Evolutionary conservation across 176 grass and related monocot genomes (phyloP).

Genomic region (Triticum dicoccoides): DNA sequence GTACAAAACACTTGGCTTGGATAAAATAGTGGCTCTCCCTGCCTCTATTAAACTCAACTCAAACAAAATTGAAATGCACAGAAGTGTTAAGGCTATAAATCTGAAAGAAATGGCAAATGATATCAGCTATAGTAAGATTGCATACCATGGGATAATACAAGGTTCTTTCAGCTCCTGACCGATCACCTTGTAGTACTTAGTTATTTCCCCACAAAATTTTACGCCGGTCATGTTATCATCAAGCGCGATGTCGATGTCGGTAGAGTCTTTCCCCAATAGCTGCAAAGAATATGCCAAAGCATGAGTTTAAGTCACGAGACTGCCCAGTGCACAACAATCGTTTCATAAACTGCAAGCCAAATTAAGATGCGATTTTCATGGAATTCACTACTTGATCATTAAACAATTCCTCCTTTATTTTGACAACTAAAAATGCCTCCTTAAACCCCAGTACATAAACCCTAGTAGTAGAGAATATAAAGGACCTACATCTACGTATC

Average conservation of each 20-base stretch:
- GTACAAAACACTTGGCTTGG: background rate
- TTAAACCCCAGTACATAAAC: too few relatives aligned
- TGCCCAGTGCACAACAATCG: background rate
- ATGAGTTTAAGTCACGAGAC: background rate
- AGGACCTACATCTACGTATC: background rate
- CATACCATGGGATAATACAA: constrained; percentile 86
- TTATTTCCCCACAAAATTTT: constrained; percentile 86
- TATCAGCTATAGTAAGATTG: background rate
- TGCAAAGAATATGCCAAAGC: constrained; percentile 27
- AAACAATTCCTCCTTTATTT: background rate
- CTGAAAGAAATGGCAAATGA: background rate
- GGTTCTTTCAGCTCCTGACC: constrained; percentile 67
- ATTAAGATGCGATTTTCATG: background rate
- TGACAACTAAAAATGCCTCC: background rate
- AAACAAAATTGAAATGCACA: background rate
- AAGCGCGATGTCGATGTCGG: constrained; percentile 94
- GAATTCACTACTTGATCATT: background rate
- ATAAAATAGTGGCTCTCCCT: too few relatives aligned
- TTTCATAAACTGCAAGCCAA: background rate
- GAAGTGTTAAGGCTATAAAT: background rate
- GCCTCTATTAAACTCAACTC: background rate
- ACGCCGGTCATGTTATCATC: constrained; percentile 80
- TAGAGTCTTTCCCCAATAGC: constrained; percentile 87
- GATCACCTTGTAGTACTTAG: constrained; percentile 47
- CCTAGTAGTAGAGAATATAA: background rate